These are phyloP conservation scores for Hyparrhenia diplandra DNA, from an alignment of 176 grass and related monocot species.

Conservation along the genomic window DNA sequence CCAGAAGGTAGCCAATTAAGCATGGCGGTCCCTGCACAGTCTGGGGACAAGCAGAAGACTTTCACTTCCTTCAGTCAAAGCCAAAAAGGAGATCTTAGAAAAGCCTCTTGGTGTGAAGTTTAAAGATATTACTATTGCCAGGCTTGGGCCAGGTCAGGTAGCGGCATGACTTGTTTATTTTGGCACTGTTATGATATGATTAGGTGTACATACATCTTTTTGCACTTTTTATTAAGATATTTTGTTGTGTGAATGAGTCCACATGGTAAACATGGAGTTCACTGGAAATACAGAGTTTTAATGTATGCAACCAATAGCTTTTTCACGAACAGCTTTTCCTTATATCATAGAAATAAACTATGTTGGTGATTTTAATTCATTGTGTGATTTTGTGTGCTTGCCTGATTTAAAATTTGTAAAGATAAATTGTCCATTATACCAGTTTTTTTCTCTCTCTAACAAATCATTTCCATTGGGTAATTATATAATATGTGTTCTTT, in stretches of 20 bases:
- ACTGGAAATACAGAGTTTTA: background rate
- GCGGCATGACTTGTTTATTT: no score
- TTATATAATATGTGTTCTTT: background rate
- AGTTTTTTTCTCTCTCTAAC: background rate
- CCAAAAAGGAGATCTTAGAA: no score
- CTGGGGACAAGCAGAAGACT: no score
- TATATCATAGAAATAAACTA: background rate
- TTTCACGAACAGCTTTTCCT: background rate
- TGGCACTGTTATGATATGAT: no score
- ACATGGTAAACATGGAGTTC: background rate
- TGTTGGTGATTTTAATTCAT: background rate
- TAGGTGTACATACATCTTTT: no score
- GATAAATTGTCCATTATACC: background rate
- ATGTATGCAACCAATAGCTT: background rate
- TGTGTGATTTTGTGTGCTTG: background rate
- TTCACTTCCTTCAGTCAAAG: no score
- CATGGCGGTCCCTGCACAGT: no score
- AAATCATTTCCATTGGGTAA: background rate
- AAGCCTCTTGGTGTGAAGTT: no score
- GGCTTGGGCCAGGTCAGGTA: no score
- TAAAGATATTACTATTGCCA: no score
- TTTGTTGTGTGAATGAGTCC: background rate
- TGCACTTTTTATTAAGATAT: background rate
- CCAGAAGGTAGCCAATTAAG: no score
- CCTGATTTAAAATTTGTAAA: background rate